Evolutionary conservation across 2,329 filamentous ascomycete species (phyloP), one percentile per base, ranked within the genome.

Genomic region (Myriosclerotinia curreyana): DNA sequence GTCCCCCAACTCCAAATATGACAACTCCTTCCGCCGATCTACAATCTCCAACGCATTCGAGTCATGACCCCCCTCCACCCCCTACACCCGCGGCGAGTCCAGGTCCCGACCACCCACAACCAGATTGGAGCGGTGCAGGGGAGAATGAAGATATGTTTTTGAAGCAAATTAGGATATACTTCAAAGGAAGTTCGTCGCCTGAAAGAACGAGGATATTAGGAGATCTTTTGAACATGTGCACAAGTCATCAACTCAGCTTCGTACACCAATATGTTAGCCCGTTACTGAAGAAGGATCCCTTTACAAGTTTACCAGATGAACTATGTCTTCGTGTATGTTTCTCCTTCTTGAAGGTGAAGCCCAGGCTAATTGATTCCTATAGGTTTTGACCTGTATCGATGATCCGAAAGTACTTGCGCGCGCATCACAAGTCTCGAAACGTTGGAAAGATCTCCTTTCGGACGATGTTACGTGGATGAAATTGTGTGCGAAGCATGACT

Each of bases 401-500:
- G 95, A 99, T 74, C 93, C 95, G 1, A 95, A 93, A 75, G 96
- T 96, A 3, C 82, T 99, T 54, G 94, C 93, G 48, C 85, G 95
- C 74, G 91, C 95, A 60, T 96, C 94, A 6, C 94, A 98, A 76
- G 95, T 99, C n/a, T 99, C 95, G 62, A 87, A 87, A 69, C 85
- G 93, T 75, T 99, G 95, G 95, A 86, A 91, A 68, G 93, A 97
- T 76, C 82, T 99, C 9, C 82, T 99, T 58, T 94, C 90, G 74
- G 95, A 99, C 76, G 95, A 99, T 76, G 93, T 97, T 78, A 96
- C 95, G 0, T 99, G 95, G 95, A 97, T 96, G 79, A 92, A 95
- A 67, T 83, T 99, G 25, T 98, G 94, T 75, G 92, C 96, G 69
- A 97, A 96, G 77, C 94, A 96, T 76, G 92, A 95, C 67, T 99